Conservation (phyloP, 2,329 filamentous ascomycete genomes). For the Aspergillus fructus region DNA sequence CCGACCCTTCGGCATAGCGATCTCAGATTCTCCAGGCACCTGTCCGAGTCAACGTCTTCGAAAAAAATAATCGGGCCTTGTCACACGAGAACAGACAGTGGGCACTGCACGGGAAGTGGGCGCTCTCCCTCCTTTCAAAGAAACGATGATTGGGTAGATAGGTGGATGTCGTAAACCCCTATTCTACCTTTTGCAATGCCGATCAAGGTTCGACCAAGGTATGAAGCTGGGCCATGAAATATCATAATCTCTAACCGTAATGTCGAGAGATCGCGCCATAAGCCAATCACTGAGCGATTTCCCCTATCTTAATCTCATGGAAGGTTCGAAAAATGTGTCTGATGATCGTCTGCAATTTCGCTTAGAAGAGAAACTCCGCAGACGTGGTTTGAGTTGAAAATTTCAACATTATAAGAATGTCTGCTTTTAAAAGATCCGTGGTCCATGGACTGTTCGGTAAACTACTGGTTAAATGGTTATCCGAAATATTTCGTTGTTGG, state of each 20-base stretch:
- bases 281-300: background rate
- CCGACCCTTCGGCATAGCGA: too few species aligned
- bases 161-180: background rate
- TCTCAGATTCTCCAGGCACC: too few species aligned
- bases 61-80: too few species aligned
- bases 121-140: background rate
- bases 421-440: background rate
- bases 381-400: background rate
- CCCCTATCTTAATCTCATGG: background rate
- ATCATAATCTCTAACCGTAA: background rate
- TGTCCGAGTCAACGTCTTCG: too few species aligned
- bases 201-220: background rate
- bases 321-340: too few species aligned
- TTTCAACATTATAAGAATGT: background rate
- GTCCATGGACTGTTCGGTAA: background rate
- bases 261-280: conserved; percentile 9
- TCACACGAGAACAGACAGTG: too few species aligned
- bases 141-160: background rate
- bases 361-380: background rate
- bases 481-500: too few species aligned
- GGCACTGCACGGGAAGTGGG: too few species aligned
- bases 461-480: too few species aligned
- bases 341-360: background rate
- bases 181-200: background rate
- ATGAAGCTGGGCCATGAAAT: background rate